These are phyloP conservation scores for Penicillium canescens DNA, from an alignment of 495 filamentous ascomycete genomes.

Conservation along the genomic window DNA sequence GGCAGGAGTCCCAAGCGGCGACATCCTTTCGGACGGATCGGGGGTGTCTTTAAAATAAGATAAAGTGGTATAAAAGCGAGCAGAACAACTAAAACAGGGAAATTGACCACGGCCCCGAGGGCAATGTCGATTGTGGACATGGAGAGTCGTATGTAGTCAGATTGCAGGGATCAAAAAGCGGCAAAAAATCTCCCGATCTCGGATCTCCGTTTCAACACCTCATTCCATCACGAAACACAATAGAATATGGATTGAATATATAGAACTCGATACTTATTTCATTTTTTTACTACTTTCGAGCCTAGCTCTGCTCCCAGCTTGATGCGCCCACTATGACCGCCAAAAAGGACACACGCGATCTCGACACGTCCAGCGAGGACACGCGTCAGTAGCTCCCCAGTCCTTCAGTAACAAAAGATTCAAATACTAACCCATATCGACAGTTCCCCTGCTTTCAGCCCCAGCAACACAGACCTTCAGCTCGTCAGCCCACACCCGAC, in stretches of 20 bases:
- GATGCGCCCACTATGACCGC: slow-evolving; percentile 22
- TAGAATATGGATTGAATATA: background rate
- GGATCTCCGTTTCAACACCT: slow-evolving; percentile 1
- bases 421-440: background rate
- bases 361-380: slow-evolving; percentile 24
- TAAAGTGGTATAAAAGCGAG: slow-evolving; percentile 5
- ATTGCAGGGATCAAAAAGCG: background rate
- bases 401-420: background rate
- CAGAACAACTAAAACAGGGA: background rate
- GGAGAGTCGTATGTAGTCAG: background rate
- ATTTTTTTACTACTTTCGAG: background rate
- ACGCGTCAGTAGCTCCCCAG: slow-evolving; percentile 23
- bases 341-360: slow-evolving; percentile 32
- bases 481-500: slow-evolving; percentile 48
- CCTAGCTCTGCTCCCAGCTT: slow-evolving; percentile 3
- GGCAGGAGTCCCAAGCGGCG: slow-evolving; percentile 34
- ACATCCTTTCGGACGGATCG: slow-evolving; percentile 29
- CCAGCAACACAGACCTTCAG: slow-evolving; percentile 84
- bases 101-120: background rate
- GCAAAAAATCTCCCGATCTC: slow-evolving; percentile 5
- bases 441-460: slow-evolving; percentile 75
- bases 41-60: background rate
- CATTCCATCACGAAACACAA: background rate
- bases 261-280: background rate
- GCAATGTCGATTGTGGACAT: background rate